Base-by-base conservation (phyloP, 179 eudicot species). In the Pouteria campechiana region DNA sequence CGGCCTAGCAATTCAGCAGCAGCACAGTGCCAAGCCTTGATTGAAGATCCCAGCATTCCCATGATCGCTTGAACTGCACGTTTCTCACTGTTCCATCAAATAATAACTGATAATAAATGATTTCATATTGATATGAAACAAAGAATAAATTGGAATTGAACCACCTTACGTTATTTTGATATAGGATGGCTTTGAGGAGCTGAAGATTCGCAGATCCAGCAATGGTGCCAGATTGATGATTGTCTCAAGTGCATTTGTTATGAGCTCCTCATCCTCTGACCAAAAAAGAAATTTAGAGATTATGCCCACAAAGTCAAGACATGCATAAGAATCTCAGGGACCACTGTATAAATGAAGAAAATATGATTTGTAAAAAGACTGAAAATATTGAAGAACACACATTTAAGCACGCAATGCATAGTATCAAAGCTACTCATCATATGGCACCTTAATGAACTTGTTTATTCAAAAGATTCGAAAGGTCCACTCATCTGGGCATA, bases 1-100 rank as follows among this genome's bases (percentile, higher is more conserved):
- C 98, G 96, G 15, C 98, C 96, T 41, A 90, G 69, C 43, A 90
- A 58, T 54, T 90, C 98, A 18, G 98, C 94, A 34, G 98, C 96
- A 39, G 87, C 87, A 81, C 90, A 90, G 42, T 90, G 84, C 98
- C 98, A 90, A 37, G 80, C 68, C 61, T 57, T 86, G 29, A 79
- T 69, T 43, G 76, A 59, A 47, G 98, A 86, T 65, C 82, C 80
- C 45, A 90, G 64, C 73, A 90, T 74, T 36, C 87, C 90, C 76
- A 79, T 60, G 41, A 86, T 63, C 34, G 98, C 90, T 62, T 82
- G 72, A 46, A 87, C 84, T 20, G 98, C 96, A 36, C 75, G 82
- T 58, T 79, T 79, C 62, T 79, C 96, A 64, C 96, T 90, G 65
- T n/a, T n/a, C n/a, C n/a, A 5, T 11, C 25, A 46, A 41, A 10